phyloP scores from a whole-genome alignment of 257 asterid genomes.

The Ocimum tenuiflorum region DNA sequence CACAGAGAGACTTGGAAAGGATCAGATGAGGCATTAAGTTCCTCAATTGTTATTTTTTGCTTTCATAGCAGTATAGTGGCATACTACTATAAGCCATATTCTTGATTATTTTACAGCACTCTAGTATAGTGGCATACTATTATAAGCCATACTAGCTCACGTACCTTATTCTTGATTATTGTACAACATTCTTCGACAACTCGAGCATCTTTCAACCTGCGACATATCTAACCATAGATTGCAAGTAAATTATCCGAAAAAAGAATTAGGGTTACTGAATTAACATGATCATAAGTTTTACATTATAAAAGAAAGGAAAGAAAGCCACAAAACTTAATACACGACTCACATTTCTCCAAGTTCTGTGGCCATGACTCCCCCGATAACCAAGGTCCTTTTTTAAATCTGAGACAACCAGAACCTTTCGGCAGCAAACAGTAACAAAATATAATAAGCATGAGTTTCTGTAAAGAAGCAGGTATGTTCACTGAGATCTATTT shows the following conservation, averaged over 20 bases:
- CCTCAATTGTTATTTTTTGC: background rate
- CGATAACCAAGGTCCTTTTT: constrained; percentile 79
- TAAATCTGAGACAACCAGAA: constrained; percentile 75
- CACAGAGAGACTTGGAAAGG: background rate
- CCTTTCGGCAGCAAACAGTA: constrained; percentile 41
- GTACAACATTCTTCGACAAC: constrained; percentile 65
- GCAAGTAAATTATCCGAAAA: constrained; percentile 22
- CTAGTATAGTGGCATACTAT: constrained; percentile 3
- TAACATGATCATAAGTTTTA: constrained; percentile 3
- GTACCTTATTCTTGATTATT: constrained; percentile 61
- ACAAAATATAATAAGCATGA: constrained; percentile 22
- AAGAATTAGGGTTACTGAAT: constrained; percentile 3
- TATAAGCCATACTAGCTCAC: constrained; percentile 21
- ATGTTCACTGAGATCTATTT: constrained; percentile 9
- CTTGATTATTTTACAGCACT: no score
- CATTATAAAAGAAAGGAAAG: background rate
- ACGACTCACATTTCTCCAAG: constrained; percentile 69
- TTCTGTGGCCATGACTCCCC: constrained; percentile 56
- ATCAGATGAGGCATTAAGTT: constrained; percentile 10
- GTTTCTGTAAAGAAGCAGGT: constrained; percentile 14
- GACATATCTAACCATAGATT: constrained; percentile 45
- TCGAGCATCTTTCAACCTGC: constrained; percentile 75
- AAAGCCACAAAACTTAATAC: background rate
- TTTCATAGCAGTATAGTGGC: background rate
- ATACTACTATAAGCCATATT: no score